Conservation (phyloP, 371 early-diverging fungal species). For the Lichtheimia corymbifera region DNA sequence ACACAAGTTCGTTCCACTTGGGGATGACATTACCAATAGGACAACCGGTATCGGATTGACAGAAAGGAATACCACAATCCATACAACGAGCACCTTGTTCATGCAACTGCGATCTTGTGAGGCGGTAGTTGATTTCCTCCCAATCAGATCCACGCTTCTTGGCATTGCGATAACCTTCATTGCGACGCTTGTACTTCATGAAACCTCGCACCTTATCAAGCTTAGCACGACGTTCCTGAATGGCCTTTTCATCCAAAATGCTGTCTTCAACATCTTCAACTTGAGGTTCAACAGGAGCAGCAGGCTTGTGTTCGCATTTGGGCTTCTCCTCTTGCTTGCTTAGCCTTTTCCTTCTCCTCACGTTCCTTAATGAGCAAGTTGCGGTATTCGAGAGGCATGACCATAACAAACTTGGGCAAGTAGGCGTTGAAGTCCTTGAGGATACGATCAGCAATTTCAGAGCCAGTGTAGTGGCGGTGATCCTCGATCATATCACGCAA, state of each 20-base stretch:
- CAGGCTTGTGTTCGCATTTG: slow-evolving; percentile 10
- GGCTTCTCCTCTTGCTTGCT: slow-evolving; percentile 17
- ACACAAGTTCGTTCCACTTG: slow-evolving; percentile 97
- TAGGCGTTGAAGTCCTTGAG: slow-evolving; percentile 71
- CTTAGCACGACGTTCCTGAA: slow-evolving; percentile 63
- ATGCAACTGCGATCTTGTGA: slow-evolving; percentile 77
- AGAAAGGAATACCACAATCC: slow-evolving; percentile 98
- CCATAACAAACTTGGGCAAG: slow-evolving; percentile 86
- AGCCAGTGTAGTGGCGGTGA: slow-evolving; percentile 85
- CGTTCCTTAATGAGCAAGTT: slow-evolving; percentile 71
- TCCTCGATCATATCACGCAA: slow-evolving; percentile 78
- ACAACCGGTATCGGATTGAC: slow-evolving; percentile 95
- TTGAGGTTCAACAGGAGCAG: slow-evolving; percentile 39
- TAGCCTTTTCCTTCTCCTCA: slow-evolving; percentile 22
- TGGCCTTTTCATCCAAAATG: slow-evolving; percentile 71
- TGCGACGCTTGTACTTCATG: slow-evolving; percentile 88
- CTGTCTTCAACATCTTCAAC: slow-evolving; percentile 92
- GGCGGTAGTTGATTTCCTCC: slow-evolving; percentile 90
- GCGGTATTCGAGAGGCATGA: slow-evolving; percentile 93
- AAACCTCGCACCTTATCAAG: slow-evolving; percentile 89
- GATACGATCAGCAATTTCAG: slow-evolving; percentile 73
- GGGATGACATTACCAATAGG: slow-evolving; percentile 98
- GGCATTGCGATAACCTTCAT: slow-evolving; percentile 86
- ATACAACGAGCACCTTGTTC: slow-evolving; percentile 97
- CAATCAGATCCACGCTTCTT: slow-evolving; percentile 84